Conservation (phyloP, 108 stramenopile species). For the Nannochloropsis salina region DNA sequence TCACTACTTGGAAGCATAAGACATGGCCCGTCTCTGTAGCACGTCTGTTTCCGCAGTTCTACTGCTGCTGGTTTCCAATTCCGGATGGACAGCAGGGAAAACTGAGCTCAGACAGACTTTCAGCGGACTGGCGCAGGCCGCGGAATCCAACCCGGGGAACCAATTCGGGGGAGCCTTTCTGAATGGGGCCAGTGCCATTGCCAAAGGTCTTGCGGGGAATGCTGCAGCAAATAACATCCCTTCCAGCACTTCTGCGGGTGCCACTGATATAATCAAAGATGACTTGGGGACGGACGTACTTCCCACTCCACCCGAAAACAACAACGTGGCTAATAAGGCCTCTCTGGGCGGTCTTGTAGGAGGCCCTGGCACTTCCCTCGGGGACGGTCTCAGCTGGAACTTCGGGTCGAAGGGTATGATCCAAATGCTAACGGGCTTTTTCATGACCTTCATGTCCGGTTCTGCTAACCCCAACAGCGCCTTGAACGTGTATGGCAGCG, state of each 20-base stretch:
- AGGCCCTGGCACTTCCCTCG: neutral
- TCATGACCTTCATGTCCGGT: neutral
- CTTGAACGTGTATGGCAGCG: slow-evolving; percentile 2
- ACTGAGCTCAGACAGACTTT: neutral
- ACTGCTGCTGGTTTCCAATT: neutral
- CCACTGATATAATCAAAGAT: no score
- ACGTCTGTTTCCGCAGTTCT: neutral
- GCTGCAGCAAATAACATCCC: neutral
- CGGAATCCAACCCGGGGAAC: neutral
- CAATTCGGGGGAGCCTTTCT: neutral
- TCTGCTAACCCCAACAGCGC: neutral
- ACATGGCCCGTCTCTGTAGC: neutral
- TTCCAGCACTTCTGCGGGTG: no score
- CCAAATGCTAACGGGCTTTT: neutral
- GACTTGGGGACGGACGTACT: no score
- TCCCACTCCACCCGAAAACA: neutral
- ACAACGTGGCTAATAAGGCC: neutral
- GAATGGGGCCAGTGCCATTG: neutral
- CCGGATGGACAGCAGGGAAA: neutral
- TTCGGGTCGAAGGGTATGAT: neutral
- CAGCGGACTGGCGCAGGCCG: neutral
- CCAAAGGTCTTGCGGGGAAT: neutral
- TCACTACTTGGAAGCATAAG: neutral
- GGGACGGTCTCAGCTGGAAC: slow-evolving; percentile 1
- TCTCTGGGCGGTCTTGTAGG: neutral